Base-by-base conservation (phyloP, 805 yeast genomes). In the Wickerhamiella spandovensis region DNA sequence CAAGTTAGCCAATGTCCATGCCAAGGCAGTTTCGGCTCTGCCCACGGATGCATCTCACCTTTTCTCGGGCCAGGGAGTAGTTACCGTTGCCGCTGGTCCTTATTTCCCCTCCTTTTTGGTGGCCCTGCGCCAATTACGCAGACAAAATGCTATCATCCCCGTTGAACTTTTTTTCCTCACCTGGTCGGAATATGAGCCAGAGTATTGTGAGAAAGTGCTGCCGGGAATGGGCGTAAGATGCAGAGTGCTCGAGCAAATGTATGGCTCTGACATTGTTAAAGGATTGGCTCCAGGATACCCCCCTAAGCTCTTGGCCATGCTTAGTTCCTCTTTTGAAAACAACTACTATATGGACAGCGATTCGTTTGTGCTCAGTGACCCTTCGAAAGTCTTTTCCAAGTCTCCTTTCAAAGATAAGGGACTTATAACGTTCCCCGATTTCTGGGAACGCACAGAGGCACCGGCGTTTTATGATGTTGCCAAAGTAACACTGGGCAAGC, bases 161-260 rank as follows among this genome's bases (percentile, higher is more conserved):
- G 78, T 88, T 18, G 96, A 88, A 69, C 83, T 88, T 9, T 74
- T 85, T 56, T 77, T 88, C 55, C 94, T 95, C 7, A 73, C 76
- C 37, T 69, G 72, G 20, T 75, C 74, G 32, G 92, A 84, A 59
- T 83, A 78, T 58, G 92, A 85, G 59, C 72, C 77, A 37, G 83
- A 81, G 52, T 72, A 80, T 48, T 87, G 95, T 65, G 78, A 76
- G 22, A 66, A 67, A 9, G 69, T 82, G 2, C 69, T 85, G 56
- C 88, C 90, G 0, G 58, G 62, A 18, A 64, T 81, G 51, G 75
- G 78, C 52, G 89, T 82, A 3, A 72, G 71, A 55, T 86, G 95
- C 70, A 75, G 83, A n/a, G 72, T 78, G 48, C 68, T 85, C 66
- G 72, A 74, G 17, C 78, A 79, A 50, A 74, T 80, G 15, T 70